These are phyloP conservation scores for Mortierella sp. DNA, from an alignment of 371 early-diverging fungal species.

Conservation along the genomic window DNA sequence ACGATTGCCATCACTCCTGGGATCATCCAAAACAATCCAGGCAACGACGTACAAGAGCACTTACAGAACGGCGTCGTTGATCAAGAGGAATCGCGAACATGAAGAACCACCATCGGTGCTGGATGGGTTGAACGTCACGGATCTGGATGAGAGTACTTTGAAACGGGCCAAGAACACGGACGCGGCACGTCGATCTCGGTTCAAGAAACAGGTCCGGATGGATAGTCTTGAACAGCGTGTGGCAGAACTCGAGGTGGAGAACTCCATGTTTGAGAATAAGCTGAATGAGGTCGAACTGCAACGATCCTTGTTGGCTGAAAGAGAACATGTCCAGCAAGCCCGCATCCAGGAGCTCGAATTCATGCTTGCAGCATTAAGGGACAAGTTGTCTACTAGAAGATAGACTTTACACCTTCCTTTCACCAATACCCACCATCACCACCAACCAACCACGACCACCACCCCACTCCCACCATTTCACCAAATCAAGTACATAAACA, in stretches of 20 bases:
- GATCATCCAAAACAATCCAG: slow-evolving; percentile 17
- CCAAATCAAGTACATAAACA: too few species aligned
- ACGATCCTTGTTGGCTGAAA: slow-evolving; percentile 47
- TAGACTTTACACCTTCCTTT: too few species aligned
- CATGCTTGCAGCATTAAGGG: slow-evolving; percentile 18
- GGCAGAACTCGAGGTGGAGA: slow-evolving; percentile 82
- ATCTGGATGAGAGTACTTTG: slow-evolving; percentile 71
- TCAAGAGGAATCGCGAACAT: slow-evolving; percentile 39
- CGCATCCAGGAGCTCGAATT: slow-evolving; percentile 43
- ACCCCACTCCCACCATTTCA: too few species aligned
- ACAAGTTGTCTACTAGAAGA: slow-evolving; percentile 23
- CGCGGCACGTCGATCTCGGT: slow-evolving; percentile 93
- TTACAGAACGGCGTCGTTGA: slow-evolving; percentile 33
- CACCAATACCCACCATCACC: too few species aligned
- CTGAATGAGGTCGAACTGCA: slow-evolving; percentile 57
- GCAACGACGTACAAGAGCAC: slow-evolving; percentile 47
- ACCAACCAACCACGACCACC: too few species aligned
- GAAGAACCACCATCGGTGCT: slow-evolving; percentile 47
- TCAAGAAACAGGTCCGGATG: slow-evolving; percentile 86
- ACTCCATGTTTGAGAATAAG: slow-evolving; percentile 70
- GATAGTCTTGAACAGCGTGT: slow-evolving; percentile 86
- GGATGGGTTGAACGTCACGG: slow-evolving; percentile 36
- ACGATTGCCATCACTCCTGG: slow-evolving; percentile 3
- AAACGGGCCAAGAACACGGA: slow-evolving; percentile 94
- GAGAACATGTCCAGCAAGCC: slow-evolving; percentile 47